These are phyloP conservation scores for Arbutus unedo DNA, from an alignment of 148 eudicot genomes.

Conservation along the genomic window DNA sequence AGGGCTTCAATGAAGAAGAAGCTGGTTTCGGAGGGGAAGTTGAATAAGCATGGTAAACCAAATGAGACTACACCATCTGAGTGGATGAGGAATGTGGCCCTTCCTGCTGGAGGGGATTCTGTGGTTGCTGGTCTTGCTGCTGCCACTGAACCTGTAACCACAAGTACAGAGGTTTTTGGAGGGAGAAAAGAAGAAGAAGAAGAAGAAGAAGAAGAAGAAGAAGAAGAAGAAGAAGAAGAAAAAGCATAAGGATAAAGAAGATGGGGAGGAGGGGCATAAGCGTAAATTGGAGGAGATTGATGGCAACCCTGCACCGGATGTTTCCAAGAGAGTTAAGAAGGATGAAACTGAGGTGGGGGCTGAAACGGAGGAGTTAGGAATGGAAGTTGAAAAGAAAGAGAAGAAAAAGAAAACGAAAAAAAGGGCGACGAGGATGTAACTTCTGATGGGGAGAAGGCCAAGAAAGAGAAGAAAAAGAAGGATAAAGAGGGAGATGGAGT, in stretches of 20 bases:
- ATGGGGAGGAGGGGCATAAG: constrained; percentile 7
- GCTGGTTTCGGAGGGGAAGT: constrained; percentile 72
- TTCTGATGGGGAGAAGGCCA: constrained; percentile 1
- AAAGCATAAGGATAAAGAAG: not conserved
- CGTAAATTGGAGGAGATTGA: constrained; percentile 14
- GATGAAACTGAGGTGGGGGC: constrained; percentile 21
- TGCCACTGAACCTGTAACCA: constrained; percentile 33
- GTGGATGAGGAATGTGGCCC: constrained; percentile 80
- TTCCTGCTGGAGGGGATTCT: constrained; percentile 78
- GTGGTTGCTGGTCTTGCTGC: constrained; percentile 73
- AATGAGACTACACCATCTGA: constrained; percentile 75
- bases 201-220: no score
- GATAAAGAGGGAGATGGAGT: not conserved
- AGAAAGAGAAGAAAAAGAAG: constrained; percentile 11
- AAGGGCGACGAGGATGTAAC: not conserved
- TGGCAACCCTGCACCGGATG: constrained; percentile 12
- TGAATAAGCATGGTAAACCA: constrained; percentile 83
- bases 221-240: constrained; percentile 22
- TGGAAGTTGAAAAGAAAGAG: not conserved
- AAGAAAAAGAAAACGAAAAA: constrained; percentile 10
- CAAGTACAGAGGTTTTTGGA: constrained; percentile 26
- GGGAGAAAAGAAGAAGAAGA: constrained; percentile 49
- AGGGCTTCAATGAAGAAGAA: constrained; percentile 92
- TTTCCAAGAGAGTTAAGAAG: constrained; percentile 1
- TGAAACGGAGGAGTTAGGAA: not conserved